A percentile compares a stretch with the other conserved stretches of the same genome.
Evolutionary conservation across 2,329 filamentous ascomycete species (phyloP).

Genomic region (Neopestalotiopsis rosae): DNA sequence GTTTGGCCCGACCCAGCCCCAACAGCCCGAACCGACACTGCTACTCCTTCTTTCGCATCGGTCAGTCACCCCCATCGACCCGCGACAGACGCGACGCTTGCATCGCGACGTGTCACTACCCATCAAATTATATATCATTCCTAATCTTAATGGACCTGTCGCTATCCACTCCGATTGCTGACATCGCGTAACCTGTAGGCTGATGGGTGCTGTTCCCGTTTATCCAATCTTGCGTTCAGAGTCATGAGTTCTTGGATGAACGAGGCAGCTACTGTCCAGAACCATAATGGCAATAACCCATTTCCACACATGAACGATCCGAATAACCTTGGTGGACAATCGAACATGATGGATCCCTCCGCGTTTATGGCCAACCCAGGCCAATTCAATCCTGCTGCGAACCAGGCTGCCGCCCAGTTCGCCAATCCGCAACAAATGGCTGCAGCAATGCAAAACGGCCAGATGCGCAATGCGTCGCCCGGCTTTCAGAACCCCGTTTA

Average conservation of each 20-base stretch:
- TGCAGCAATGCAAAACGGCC: constrained; percentile 76
- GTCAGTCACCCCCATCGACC: constrained; percentile 24
- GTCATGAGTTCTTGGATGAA: constrained; percentile 78
- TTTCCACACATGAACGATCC: constrained; percentile 70
- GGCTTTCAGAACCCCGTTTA: constrained; percentile 80
- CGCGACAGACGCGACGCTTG: constrained; percentile 29
- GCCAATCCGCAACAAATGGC: constrained; percentile 62
- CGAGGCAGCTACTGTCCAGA: constrained; percentile 67
- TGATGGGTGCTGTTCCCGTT: constrained; percentile 47
- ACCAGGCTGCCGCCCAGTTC: constrained; percentile 51
- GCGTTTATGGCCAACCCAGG: constrained; percentile 64
- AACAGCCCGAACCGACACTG: constrained; percentile 19
- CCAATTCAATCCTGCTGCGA: constrained; percentile 59
- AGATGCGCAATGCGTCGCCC: constrained; percentile 81
- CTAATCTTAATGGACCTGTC: constrained; percentile 49
- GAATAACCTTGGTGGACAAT: constrained; percentile 48
- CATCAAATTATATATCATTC: constrained; percentile 43
- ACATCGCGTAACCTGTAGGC: constrained; percentile 48
- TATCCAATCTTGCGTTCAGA: constrained; percentile 35
- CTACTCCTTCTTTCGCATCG: constrained; percentile 23
- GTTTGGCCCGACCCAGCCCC: constrained; percentile 20
- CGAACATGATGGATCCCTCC: constrained; percentile 67
- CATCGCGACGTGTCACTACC: constrained; percentile 29
- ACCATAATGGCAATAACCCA: constrained; percentile 73
- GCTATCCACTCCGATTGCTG: constrained; percentile 42